Conservation (phyloP, 306 rosid species). For the Datisca glomerata region DNA sequence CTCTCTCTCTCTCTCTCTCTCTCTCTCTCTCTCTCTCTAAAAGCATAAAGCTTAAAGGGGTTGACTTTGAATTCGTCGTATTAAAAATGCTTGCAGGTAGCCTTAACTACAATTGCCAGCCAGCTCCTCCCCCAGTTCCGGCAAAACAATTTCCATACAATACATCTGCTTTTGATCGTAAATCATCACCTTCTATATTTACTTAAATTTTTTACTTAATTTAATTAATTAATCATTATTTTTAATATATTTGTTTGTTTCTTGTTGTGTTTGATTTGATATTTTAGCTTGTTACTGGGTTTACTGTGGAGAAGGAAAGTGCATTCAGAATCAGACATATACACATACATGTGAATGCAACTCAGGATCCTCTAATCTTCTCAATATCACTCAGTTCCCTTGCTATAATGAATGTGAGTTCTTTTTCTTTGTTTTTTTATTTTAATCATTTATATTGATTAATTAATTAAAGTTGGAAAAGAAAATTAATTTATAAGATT, state of each 20-base stretch:
- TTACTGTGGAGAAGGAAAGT: slow-evolving; percentile 64
- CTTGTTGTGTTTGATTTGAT: slow-evolving; percentile 2
- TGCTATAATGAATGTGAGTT: slow-evolving; percentile 64
- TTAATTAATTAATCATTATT: background rate
- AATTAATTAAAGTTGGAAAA: background rate
- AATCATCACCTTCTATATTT: background rate
- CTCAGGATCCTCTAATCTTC: slow-evolving; percentile 42
- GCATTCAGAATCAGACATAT: slow-evolving; percentile 30
- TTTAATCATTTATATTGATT: background rate
- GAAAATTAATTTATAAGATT: background rate
- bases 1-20: too few relatives aligned
- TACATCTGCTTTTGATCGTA: slow-evolving; percentile 54
- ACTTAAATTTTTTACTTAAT: background rate
- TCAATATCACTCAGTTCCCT: slow-evolving; percentile 41
- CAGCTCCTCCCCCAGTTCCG: slow-evolving; percentile 59
- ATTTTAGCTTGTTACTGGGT: slow-evolving; percentile 66
- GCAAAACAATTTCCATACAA: slow-evolving; percentile 33
- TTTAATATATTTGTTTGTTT: background rate
- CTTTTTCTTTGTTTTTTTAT: background rate
- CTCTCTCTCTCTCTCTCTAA: background rate
- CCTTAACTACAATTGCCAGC: slow-evolving; percentile 57
- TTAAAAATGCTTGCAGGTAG: slow-evolving; percentile 38
- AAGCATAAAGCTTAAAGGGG: background rate
- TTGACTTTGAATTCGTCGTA: background rate
- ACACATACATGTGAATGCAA: slow-evolving; percentile 38